Conservation (phyloP, 331 rosid species). For the Malus hybrid region DNA sequence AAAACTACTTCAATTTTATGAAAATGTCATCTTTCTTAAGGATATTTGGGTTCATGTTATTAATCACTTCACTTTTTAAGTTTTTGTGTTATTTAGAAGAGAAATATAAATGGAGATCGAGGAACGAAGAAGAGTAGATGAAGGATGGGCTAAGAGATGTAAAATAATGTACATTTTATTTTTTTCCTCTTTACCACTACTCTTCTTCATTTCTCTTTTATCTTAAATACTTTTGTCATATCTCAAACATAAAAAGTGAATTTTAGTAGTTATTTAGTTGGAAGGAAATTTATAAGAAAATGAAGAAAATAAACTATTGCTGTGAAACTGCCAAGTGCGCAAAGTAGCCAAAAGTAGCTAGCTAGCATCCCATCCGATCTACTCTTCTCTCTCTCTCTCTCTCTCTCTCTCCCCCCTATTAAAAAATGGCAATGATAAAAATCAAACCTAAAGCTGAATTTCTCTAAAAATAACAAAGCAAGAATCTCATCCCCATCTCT, state of each 20-base stretch:
- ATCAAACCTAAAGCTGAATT: slow-evolving; percentile 29
- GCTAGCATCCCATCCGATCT: not conserved
- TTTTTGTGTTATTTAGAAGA: not conserved
- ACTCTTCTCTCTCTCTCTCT: slow-evolving; percentile 13
- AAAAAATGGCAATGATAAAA: slow-evolving; percentile 12
- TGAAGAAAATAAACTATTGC: not conserved
- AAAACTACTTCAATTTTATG: no score
- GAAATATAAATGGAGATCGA: no score
- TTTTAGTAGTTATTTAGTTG: not conserved
- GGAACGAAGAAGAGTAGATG: not conserved
- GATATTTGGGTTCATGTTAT: not conserved
- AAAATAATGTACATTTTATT: no score
- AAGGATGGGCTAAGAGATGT: not conserved
- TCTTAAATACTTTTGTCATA: no score
- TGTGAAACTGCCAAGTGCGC: not conserved
- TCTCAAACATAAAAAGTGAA: no score
- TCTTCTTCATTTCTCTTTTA: no score
- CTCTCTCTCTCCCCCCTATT: slow-evolving; percentile 10
- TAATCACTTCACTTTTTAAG: no score
- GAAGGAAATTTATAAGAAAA: not conserved
- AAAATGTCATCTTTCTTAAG: no score
- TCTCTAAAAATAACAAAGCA: slow-evolving; percentile 32
- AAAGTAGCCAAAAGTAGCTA: slow-evolving; percentile 20
- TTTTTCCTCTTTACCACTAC: not conserved
- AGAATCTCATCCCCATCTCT: slow-evolving; percentile 16